Base-by-base conservation (phyloP, 768 basidiomycete genomes). In the Phanerochaete carnosa region DNA sequence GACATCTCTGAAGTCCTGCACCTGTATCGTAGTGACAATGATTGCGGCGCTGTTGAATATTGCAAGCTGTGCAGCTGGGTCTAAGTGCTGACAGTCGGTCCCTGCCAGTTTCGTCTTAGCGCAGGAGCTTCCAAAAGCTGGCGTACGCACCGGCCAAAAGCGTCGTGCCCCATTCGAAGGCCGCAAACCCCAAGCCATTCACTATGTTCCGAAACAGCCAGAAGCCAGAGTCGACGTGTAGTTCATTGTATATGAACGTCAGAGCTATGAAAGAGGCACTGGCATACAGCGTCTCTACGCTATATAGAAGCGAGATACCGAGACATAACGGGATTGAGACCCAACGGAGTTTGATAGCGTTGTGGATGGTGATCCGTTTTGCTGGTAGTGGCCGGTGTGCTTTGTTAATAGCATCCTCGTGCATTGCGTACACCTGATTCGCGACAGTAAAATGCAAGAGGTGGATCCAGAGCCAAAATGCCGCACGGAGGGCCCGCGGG, bases 1-100 rank as follows among this genome's bases (percentile, higher is more conserved):
- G 15, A 74, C 64, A 55, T 83, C 82, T 26, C 77, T 72, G 59
- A 79, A 83, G 60, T 83, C 82, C 66, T 81, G 79, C 2, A 78
- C 74, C 23, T 82, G 80, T 13, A 81, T 77, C 3, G 80, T 82
- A 0, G 80, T 80, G 1, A 75, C 66, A 43, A 81, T 72, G 15
- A 80, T 75, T 0, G 71, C 70, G 6, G 75, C 69, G 25, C 76
- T 79, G 53, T 77, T 59, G 45, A 70, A 68, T 30, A 77, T 62
- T 0, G 80, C 73, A 4, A 74, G 61, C 39, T 65, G 62, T 3
- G 68, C 73, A 0, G 71, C 72, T 6, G 68, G 60, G 29, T 72
- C 74, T 23, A 76, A 59, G 3, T 53, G 55, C 23, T 45, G 9
- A 28, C 58, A 58, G 22, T 51, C 39, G 15, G 66, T 65, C 37